Conservation (phyloP, 1,284 basidiomycete genomes). For the Apiotrichum brassicae region DNA sequence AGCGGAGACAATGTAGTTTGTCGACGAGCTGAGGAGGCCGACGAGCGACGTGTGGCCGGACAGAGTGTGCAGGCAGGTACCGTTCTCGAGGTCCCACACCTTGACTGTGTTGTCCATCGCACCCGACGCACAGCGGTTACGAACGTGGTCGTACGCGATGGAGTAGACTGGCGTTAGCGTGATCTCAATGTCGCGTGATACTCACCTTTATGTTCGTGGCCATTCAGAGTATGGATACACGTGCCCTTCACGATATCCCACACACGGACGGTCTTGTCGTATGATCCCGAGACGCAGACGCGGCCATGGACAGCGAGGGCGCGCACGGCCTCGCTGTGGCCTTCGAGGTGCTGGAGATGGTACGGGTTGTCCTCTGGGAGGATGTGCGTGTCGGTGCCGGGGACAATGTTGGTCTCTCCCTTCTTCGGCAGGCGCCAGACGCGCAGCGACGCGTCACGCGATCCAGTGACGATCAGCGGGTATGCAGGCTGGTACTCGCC, state of each 20-base stretch:
- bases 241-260: conserved; percentile 90
- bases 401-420: conserved; percentile 50
- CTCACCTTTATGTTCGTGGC: conserved; percentile 85
- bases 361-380: conserved; percentile 72
- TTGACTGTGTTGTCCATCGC: conserved; percentile 95
- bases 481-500: conserved; percentile 49
- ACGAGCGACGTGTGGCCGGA: conserved; percentile 83
- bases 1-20: conserved; percentile 81
- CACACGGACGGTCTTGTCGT: conserved; percentile 85
- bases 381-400: neutral
- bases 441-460: conserved; percentile 78
- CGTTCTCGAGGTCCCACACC: conserved; percentile 79
- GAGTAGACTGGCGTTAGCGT: conserved; percentile 63
- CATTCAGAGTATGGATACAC: conserved; percentile 70
- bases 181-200: neutral
- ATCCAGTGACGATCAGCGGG: conserved; percentile 85
- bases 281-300: conserved; percentile 87
- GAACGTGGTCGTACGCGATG: conserved; percentile 74
- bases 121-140: conserved; percentile 83
- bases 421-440: conserved; percentile 82
- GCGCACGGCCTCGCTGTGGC: conserved; percentile 84
- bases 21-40: conserved; percentile 76
- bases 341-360: conserved; percentile 73
- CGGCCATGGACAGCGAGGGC: conserved; percentile 84
- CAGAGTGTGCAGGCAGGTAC: conserved; percentile 69